Conservation (phyloP, 306 rosid genomes). For the Cucurbita moschata region DNA sequence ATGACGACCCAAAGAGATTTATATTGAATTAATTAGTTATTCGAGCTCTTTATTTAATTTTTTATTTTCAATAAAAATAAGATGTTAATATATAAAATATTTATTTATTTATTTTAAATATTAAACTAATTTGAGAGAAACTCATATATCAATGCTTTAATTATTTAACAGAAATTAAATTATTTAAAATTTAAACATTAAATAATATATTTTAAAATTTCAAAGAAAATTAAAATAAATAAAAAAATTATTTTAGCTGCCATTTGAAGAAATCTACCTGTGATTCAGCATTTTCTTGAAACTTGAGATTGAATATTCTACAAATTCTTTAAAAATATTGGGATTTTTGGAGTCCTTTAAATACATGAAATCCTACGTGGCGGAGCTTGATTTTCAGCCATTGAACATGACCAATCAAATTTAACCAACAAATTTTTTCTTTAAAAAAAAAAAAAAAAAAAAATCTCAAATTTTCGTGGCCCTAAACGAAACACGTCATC, state of each 20-base stretch:
- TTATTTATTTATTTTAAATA: too few relatives aligned
- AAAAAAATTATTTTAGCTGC: neutral
- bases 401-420: conserved; percentile 27
- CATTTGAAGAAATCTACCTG: neutral
- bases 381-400: conserved; percentile 38
- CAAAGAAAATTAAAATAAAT: neutral
- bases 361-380: conserved; percentile 15
- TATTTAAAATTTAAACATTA: too few relatives aligned
- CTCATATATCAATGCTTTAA: too few relatives aligned
- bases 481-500: too few relatives aligned
- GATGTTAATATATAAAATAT: too few relatives aligned
- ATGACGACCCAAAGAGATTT: neutral
- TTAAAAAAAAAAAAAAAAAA: too few relatives aligned
- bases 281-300: neutral
- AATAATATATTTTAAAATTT: neutral
- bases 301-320: neutral
- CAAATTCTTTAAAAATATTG: conserved; percentile 13
- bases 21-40: too few relatives aligned
- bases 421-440: neutral
- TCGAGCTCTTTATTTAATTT: too few relatives aligned
- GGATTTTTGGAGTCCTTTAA: conserved; percentile 22
- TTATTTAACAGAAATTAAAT: too few relatives aligned
- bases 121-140: too few relatives aligned
- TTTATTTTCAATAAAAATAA: too few relatives aligned
- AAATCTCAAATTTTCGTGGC: too few relatives aligned